Conservation (phyloP, 176 grass and related monocot genomes). For the Themeda triandra region DNA sequence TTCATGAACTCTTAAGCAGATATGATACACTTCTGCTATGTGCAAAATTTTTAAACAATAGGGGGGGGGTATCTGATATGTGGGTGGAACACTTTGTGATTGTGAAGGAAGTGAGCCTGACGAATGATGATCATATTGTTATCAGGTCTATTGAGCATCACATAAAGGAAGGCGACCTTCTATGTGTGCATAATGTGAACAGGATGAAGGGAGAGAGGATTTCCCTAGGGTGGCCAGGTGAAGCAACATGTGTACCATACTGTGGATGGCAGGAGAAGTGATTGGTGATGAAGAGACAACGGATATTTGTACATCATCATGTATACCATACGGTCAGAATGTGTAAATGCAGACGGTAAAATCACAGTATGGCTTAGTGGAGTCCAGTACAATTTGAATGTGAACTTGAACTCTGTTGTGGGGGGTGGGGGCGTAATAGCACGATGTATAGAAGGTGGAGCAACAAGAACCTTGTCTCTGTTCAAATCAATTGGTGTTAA, state of each 20-base stretch:
- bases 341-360: constrained; percentile 22
- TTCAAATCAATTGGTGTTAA: neutral
- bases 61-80: neutral
- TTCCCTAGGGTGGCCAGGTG: constrained; percentile 11
- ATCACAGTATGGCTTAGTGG: constrained; percentile 14
- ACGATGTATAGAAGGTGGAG: constrained; percentile 7
- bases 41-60: constrained; percentile 13
- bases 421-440: neutral
- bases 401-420: neutral
- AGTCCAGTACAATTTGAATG: constrained; percentile 43
- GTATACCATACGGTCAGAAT: constrained; percentile 25
- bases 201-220: constrained; percentile 10
- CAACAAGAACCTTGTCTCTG: neutral
- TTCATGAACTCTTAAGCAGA: neutral
- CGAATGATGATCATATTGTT: neutral
- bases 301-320: constrained; percentile 29
- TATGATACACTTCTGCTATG: constrained; percentile 2
- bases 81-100: constrained; percentile 6
- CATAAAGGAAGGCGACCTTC: constrained; percentile 27
- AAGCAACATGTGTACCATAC: constrained; percentile 28
- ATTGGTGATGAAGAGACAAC: constrained; percentile 31
- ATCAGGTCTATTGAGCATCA: constrained; percentile 14
- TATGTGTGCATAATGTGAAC: constrained; percentile 26
- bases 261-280: constrained; percentile 24
- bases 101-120: neutral